Evolutionary conservation across 768 basidiomycete genomes (phyloP), one percentile per base, ranked within the genome.

Genomic region (Gymnopilus dilepis): DNA sequence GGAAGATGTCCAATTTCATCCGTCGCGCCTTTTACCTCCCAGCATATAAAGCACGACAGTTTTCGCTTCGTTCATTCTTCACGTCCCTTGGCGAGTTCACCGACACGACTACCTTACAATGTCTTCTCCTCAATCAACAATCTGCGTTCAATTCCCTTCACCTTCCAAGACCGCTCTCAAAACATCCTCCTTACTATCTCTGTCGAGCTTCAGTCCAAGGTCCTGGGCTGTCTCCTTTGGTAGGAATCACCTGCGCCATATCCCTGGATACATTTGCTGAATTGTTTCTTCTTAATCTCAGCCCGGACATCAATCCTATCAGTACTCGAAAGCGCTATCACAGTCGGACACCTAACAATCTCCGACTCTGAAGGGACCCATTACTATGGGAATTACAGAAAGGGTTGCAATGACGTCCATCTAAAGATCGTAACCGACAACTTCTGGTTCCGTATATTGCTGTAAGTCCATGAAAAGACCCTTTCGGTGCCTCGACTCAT

Each of bases 371-470:
- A 86, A 69, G 86, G 86, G 63, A 78, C 81, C 11, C 79, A 83
- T 69, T 79, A 85, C 68, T 89, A 86, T 66, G 87, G 88, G 45
- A 79, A 75, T 28, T 80, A 81, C 68, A 74, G 79, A 72, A 85
- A 85, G 68, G 85, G 82, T 56, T 84, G 80, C 73, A 87, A 86
- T 77, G 82, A 86, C 69, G 86, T 86, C 59, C 81, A 84, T 62
- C 70, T 90, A 60, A 81, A 79, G 63, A 77, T 90, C 59, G 68
- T 79, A 15, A 86, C 83, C 69, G 80, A 84, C 52, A 84, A 84
- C 71, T 90, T 90, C 68, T 90, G 88, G 88, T 74, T 85, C 56
- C 86, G 88, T 41, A 79, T 90, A 58, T 73, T 90, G 61, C 73
- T 88, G 84, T 86, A 74, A 70, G 85, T 77, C 58, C 50, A 42